Base-by-base conservation (phyloP, 352 stramenopile species). In the Phytophthora nicotianae region DNA sequence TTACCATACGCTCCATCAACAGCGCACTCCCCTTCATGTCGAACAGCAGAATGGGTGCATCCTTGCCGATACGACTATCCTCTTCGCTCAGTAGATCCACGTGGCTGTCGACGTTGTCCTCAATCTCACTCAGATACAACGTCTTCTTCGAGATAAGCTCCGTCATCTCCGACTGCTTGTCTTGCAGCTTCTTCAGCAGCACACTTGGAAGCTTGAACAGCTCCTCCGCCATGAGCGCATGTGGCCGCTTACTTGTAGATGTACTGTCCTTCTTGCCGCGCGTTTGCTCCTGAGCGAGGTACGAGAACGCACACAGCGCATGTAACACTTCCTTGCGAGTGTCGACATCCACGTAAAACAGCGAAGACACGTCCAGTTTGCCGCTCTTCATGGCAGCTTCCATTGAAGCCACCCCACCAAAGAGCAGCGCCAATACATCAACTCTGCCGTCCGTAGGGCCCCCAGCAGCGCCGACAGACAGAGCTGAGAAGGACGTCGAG, bases 261-360 rank as follows among this genome's bases (percentile, higher is more conserved):
- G 43, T 14, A 11, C 32, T 37, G 11, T 16, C 51, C 19, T n/a
- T 65, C 41, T 67, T 81, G 17, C 65, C 60, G 24, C 57, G 59
- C 26, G 58, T 71, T 57, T 83, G 72, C 47, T 88, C 67, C 47
- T 90, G 82, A 35, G 85, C 81, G 7, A 90, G 70, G 55, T 82
- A 93, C 40, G 85, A 93, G 50, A 93, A 91, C n/a, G 85, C 81
- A 70, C 85, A 92, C 19, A 93, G 58, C 4, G 85, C 85, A 55
- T 93, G 74, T n/a, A 93, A 48, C 20, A 93, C 65, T 41, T 93
- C 85, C 14, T 88, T 88, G 1, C 85, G 78, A 52, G 75, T 75
- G 1, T 74, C 64, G 19, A 83, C 58, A 40, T 88, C 77, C 5
- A 93, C 81, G 40, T 85, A 93, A 57, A 93, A 93, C 5, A 93